Evolutionary conservation across 2,329 filamentous ascomycete species (phyloP).

Genomic region (Cylindrodendrum hubeiense): DNA sequence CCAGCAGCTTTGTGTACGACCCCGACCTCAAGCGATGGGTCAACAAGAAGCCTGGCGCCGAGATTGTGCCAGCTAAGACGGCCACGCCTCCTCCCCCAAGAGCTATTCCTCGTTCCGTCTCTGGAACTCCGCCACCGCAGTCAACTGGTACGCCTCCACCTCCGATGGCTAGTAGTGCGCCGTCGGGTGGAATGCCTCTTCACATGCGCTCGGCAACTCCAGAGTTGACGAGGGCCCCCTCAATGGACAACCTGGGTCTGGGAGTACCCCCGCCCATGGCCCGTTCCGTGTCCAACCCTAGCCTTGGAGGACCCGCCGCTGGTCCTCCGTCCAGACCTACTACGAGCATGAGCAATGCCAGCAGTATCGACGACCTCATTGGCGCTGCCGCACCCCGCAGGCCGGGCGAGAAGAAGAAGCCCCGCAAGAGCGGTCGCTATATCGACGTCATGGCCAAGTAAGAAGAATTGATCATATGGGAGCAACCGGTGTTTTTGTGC

Average conservation of each 20-base stretch:
- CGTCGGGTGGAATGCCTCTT: slow-evolving; percentile 46
- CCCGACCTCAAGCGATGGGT: slow-evolving; percentile 98
- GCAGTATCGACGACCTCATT: slow-evolving; percentile 92
- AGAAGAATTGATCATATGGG: slow-evolving; percentile 20
- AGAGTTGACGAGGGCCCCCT: slow-evolving; percentile 50
- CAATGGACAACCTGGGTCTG: slow-evolving; percentile 52
- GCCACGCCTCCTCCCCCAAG: slow-evolving; percentile 86
- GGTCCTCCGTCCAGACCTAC: slow-evolving; percentile 76
- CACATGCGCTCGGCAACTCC: slow-evolving; percentile 45
- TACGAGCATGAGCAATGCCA: slow-evolving; percentile 91
- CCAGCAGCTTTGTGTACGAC: slow-evolving; percentile 94
- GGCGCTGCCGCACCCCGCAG: slow-evolving; percentile 80
- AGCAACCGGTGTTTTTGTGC: slow-evolving; percentile 18
- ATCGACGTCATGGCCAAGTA: slow-evolving; percentile 94
- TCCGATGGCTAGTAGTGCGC: slow-evolving; percentile 48
- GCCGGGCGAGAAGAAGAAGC: slow-evolving; percentile 74
- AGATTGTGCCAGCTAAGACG: slow-evolving; percentile 68
- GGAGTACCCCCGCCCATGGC: slow-evolving; percentile 53
- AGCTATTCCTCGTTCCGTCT: slow-evolving; percentile 65
- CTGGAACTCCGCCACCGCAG: slow-evolving; percentile 63
- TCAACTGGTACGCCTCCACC: slow-evolving; percentile 49
- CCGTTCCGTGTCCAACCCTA: slow-evolving; percentile 62
- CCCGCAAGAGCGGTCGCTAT: slow-evolving; percentile 88
- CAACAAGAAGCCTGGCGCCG: slow-evolving; percentile 89
- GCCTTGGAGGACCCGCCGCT: slow-evolving; percentile 55